A percentile compares a stretch with the other conserved stretches of the same genome.
Conservation (phyloP, 805 yeast genomes). For the Jamesozyma jinghongensis region DNA sequence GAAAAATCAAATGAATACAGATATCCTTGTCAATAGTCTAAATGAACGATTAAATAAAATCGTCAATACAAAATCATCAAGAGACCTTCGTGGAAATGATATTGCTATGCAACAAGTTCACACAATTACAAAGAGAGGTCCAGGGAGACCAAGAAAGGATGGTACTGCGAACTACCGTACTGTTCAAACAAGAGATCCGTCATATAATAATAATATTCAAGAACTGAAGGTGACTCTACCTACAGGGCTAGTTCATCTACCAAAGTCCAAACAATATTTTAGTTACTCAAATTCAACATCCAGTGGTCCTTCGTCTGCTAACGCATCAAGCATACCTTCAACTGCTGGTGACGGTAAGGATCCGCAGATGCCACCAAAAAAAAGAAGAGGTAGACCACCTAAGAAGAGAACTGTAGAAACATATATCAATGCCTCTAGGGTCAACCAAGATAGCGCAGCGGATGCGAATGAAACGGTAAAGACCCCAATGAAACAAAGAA, state of each 20-base stretch:
- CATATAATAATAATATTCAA: constrained; percentile 2
- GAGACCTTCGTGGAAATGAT: background rate
- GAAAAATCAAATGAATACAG: constrained; percentile 31
- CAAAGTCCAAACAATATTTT: constrained; percentile 28
- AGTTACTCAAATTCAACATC: constrained; percentile 17
- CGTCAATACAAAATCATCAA: background rate
- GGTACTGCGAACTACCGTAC: constrained; percentile 1
- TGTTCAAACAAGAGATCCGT: background rate
- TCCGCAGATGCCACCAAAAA: constrained; percentile 7
- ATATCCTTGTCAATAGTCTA: constrained; percentile 25
- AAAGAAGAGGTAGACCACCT: constrained; percentile 30
- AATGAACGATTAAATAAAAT: constrained; percentile 16
- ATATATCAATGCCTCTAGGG: too few relatives aligned
- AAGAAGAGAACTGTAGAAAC: constrained; percentile 26
- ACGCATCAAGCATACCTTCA: background rate
- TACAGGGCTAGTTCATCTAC: constrained; percentile 19
- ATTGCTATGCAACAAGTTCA: background rate
- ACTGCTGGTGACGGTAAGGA: background rate
- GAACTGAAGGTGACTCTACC: constrained; percentile 20
- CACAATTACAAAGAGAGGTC: constrained; percentile 20
- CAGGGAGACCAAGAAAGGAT: constrained; percentile 30
- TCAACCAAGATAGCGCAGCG: too few relatives aligned
- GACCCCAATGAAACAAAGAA: too few relatives aligned
- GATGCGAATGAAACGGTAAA: too few relatives aligned
- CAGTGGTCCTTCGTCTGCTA: constrained; percentile 5